phyloP scores from a whole-genome alignment of 495 filamentous ascomycete species.

The Lepraria neglecta region DNA sequence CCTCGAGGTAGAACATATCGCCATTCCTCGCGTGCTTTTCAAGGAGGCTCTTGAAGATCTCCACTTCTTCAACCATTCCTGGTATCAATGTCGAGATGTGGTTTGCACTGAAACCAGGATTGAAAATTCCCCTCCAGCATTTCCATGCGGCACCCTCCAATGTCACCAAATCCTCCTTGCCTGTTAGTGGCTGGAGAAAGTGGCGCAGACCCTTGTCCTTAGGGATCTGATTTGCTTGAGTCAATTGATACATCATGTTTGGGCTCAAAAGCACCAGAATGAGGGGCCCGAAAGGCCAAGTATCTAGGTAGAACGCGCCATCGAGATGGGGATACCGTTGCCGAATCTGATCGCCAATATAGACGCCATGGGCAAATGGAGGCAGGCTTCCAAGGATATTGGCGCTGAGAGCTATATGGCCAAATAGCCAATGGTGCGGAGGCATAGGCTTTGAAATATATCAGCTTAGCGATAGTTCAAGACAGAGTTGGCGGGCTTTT shows the following conservation, averaged over 20 bases:
- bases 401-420: no score
- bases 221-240: not conserved
- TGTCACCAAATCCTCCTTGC: slow-evolving; percentile 23
- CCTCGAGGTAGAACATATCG: slow-evolving; percentile 22
- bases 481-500: no score
- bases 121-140: slow-evolving; percentile 32
- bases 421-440: no score
- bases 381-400: no score
- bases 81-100: slow-evolving; percentile 31
- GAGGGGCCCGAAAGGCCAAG: not conserved
- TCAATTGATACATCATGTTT: not conserved
- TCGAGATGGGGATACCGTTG: no score
- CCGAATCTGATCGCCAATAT: no score
- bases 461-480: no score
- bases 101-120: slow-evolving; percentile 31
- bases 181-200: not conserved
- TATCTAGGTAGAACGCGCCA: not conserved
- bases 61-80: slow-evolving; percentile 30
- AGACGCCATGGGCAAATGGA: no score
- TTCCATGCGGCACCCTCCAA: slow-evolving; percentile 32
- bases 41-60: slow-evolving; percentile 29
- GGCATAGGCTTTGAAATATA: no score
- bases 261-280: not conserved
- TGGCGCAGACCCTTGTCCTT: not conserved
- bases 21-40: slow-evolving; percentile 22